These are phyloP conservation scores for Funneliformis mosseae DNA, from an alignment of 192 early-diverging fungal species.

Conservation along the genomic window DNA sequence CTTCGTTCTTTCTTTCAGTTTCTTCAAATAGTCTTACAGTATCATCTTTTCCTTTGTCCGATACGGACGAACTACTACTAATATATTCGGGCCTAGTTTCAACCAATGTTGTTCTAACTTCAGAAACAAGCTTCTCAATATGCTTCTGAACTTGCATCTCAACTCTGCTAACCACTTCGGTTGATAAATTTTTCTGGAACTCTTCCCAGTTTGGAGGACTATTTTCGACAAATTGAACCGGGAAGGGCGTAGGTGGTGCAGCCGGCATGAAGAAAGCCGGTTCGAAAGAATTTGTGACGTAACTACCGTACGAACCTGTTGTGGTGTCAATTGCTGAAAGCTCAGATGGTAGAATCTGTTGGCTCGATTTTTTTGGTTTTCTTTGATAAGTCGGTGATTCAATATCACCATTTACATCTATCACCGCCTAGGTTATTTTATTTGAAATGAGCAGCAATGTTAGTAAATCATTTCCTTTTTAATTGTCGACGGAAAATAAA, in stretches of 20 bases:
- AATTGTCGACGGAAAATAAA: neutral
- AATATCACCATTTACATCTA: conserved; percentile 13
- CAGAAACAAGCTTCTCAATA: neutral
- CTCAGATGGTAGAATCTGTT: neutral
- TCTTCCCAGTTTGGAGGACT: conserved; percentile 10
- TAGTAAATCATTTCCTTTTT: too few species aligned
- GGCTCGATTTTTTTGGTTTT: neutral
- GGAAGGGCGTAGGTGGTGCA: neutral
- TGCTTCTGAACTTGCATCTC: conserved; percentile 4
- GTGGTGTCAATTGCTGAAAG: too few species aligned
- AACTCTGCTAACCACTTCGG: neutral
- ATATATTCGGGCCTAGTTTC: neutral
- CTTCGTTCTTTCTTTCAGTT: conserved; percentile 2
- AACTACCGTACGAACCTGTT: neutral
- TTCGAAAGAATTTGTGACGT: neutral
- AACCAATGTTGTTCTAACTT: neutral
- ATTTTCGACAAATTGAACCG: neutral
- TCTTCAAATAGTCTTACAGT: neutral
- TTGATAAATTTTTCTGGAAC: neutral
- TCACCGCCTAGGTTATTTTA: neutral
- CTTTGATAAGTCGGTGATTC: neutral
- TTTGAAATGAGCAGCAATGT: neutral
- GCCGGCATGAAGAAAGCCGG: neutral
- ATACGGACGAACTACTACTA: neutral
- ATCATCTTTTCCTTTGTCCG: neutral